These are phyloP conservation scores for Tanacetum coccineum DNA, from an alignment of 129 eudicot species.

Conservation along the genomic window DNA sequence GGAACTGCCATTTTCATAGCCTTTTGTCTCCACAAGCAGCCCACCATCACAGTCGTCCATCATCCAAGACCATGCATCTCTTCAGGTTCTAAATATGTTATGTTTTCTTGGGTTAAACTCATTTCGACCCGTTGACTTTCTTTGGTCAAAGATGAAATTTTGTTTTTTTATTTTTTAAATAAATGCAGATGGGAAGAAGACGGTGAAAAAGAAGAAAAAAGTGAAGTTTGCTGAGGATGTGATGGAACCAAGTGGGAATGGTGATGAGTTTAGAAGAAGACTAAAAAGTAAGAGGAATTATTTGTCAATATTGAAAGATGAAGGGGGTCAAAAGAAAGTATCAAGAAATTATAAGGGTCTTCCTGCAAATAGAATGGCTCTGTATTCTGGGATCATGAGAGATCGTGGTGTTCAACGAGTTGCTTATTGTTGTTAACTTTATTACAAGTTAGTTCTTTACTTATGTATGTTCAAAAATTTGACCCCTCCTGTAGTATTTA, in stretches of 20 bases:
- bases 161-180: no score
- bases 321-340: constrained; percentile 26
- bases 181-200: constrained; percentile 39
- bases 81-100: constrained; percentile 40
- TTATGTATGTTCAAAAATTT: constrained; percentile 18
- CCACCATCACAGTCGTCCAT: constrained; percentile 12
- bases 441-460: constrained; percentile 7
- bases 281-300: constrained; percentile 22
- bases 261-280: constrained; percentile 65
- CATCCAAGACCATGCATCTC: constrained; percentile 61
- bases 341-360: constrained; percentile 28
- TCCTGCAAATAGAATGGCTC: constrained; percentile 79
- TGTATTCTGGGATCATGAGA: constrained; percentile 73
- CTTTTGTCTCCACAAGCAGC: constrained; percentile 57
- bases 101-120: constrained; percentile 17
- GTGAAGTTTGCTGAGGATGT: constrained; percentile 86
- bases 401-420: constrained; percentile 60
- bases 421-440: constrained; percentile 47
- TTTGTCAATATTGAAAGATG: constrained; percentile 21
- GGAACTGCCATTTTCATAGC: constrained; percentile 68
- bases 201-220: constrained; percentile 50
- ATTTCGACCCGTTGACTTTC: constrained; percentile 15
- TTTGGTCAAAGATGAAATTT: constrained; percentile 19
- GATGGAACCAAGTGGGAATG: constrained; percentile 75
- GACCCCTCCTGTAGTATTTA: constrained; percentile 11